Evolutionary conservation across 192 early-diverging fungal species (phyloP).

Genomic region (Umbelopsis ramanniana): DNA sequence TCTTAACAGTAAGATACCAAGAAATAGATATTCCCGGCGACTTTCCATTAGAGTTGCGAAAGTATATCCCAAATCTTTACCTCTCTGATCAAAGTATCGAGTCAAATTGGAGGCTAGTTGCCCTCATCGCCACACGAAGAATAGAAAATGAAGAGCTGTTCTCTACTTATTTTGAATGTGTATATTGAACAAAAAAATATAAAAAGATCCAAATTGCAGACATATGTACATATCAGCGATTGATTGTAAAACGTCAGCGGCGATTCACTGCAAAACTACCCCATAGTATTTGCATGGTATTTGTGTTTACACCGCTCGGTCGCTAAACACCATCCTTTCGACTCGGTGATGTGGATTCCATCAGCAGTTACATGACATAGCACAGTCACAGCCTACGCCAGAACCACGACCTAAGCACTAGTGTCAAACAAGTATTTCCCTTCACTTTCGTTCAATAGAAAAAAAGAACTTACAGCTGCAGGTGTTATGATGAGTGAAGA

Average conservation of each 20-base stretch:
- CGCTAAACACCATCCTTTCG: too few relatives aligned
- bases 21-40: slow-evolving; percentile 44
- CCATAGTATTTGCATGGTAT: too few relatives aligned
- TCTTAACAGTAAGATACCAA: slow-evolving; percentile 44
- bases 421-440: neutral
- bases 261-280: neutral
- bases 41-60: slow-evolving; percentile 41
- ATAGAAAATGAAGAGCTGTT: slow-evolving; percentile 48
- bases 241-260: neutral
- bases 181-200: slow-evolving; percentile 13
- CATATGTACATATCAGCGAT: neutral
- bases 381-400: slow-evolving; percentile 18
- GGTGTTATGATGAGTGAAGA: slow-evolving; percentile 6
- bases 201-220: neutral
- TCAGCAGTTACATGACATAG: slow-evolving; percentile 17
- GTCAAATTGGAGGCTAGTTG: slow-evolving; percentile 37
- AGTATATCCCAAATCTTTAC: slow-evolving; percentile 50
- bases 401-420: slow-evolving; percentile 2
- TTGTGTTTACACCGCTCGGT: too few relatives aligned
- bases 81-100: slow-evolving; percentile 26
- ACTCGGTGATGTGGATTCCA: neutral
- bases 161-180: slow-evolving; percentile 50
- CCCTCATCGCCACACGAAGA: slow-evolving; percentile 36
- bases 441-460: neutral
- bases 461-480: slow-evolving; percentile 12